Evolutionary conservation across 768 basidiomycete species (phyloP), one percentile per base, ranked within the genome.

Genomic region (Pulveroboletus sp.): DNA sequence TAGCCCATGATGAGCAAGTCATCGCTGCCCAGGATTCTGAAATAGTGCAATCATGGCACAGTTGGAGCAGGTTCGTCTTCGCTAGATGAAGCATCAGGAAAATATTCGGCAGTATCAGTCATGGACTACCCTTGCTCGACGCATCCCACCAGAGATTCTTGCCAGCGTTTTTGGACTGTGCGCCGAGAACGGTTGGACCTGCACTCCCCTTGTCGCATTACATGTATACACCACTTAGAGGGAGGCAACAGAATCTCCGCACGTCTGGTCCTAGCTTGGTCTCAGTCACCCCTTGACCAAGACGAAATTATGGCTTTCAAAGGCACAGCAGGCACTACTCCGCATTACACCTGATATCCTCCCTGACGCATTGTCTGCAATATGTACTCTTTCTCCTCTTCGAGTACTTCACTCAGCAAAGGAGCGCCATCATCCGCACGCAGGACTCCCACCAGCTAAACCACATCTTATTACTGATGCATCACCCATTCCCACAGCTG

Each of bases 161-260:
- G 76, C 75, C 27, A 61, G 65, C 51, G 76, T 84, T 31, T 79
- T 84, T 56, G 76, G 79, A 51, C 64, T 70, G 35, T 80, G 79
- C 61, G 72, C 75, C 5, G 65, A 64, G 18, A 70, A 72, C 40
- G 76, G 78, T 11, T 82, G 79, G 77, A 75, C 75, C 26, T 71
- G 73, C 26, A 78, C 76, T 17, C 82, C 82, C 17, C 59, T 84
- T 12, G 69, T 75, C 30, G 73, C 73, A 37, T 83, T 81, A 9
- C 78, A 81, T 41, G 80, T 83, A 37, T 85, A 81, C 57, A 71
- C 75, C 3, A 68, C 74, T 44, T 85, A 83, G 83, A 73, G 81
- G 48, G 73, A 69, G 55, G 81, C 80, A 1, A 70, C 78, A 14
- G 64, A 62, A 36, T 67, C 70, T 33, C 79, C 81, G n/a, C 66